Evolutionary conservation across 176 grass and related monocot genomes (phyloP).

Genomic region (Ananas comosus): DNA sequence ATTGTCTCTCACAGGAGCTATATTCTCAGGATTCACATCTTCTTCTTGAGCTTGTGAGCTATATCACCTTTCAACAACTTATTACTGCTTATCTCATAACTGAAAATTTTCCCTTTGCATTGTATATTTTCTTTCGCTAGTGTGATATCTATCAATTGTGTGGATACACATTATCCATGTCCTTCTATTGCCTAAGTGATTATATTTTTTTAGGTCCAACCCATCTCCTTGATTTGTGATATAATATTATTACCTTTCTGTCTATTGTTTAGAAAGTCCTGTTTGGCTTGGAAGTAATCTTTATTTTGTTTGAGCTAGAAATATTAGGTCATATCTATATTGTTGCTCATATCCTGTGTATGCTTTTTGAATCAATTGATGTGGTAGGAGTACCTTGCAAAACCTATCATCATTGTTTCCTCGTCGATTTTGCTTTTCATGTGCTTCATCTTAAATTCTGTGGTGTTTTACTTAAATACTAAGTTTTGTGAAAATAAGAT

Average conservation of each 20-base stretch:
- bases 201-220: background rate
- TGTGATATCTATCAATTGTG: background rate
- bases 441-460: no score
- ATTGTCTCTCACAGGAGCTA: slow-evolving; percentile 92
- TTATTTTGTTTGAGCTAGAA: background rate
- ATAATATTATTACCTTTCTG: background rate
- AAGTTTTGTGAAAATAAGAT: background rate
- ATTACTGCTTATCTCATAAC: background rate
- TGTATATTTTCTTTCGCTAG: background rate
- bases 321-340: background rate
- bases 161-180: background rate
- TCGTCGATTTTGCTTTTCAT: no score
- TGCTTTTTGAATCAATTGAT: background rate
- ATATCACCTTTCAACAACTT: background rate
- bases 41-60: slow-evolving; percentile 87
- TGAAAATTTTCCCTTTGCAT: background rate
- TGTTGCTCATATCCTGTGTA: background rate
- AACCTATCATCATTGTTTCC: background rate
- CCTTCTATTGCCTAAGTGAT: background rate
- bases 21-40: slow-evolving; percentile 98
- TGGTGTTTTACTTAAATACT: no score
- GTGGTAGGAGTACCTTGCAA: background rate
- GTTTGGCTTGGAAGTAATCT: background rate
- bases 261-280: background rate
- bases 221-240: background rate